A percentile compares a stretch with the other conserved stretches of the same genome.
These are phyloP conservation scores for Cucumis variabilis DNA, from an alignment of 331 rosid genomes.

Conservation along the genomic window DNA sequence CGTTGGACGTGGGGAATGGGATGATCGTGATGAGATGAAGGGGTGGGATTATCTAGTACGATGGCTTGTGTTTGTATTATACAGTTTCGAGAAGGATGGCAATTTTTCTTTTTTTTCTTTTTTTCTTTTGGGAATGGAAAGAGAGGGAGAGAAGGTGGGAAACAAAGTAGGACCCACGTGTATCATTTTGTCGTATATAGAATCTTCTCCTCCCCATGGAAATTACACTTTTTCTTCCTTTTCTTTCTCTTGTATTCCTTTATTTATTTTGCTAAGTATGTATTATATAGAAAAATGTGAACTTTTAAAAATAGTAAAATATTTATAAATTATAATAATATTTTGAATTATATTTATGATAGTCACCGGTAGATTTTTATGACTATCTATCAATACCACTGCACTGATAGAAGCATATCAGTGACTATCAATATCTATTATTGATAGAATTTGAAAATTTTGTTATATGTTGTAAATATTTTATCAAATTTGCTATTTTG, in stretches of 20 bases:
- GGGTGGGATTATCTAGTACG: constrained; percentile 27
- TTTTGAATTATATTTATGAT: too few relatives aligned
- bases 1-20: background rate
- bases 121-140: background rate
- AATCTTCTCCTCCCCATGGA: constrained; percentile 22
- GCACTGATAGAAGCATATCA: too few relatives aligned
- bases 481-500: too few relatives aligned
- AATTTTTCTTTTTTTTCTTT: background rate
- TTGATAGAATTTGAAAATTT: too few relatives aligned
- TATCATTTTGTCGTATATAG: constrained; percentile 53
- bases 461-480: too few relatives aligned
- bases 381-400: too few relatives aligned
- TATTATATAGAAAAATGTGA: too few relatives aligned
- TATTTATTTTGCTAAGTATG: background rate
- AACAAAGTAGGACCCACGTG: constrained; percentile 16
- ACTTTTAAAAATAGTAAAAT: too few relatives aligned
- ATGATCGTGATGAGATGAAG: constrained; percentile 30
- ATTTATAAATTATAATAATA: too few relatives aligned
- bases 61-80: constrained; percentile 3
- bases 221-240: background rate
- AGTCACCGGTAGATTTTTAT: too few relatives aligned
- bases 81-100: background rate
- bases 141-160: constrained; percentile 30
- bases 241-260: background rate
- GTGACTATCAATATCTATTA: too few relatives aligned